A percentile compares a stretch with the other conserved stretches of the same genome.
phyloP scores from a whole-genome alignment of 1,284 basidiomycete genomes.

The Cryptococcus depauperatus region DNA sequence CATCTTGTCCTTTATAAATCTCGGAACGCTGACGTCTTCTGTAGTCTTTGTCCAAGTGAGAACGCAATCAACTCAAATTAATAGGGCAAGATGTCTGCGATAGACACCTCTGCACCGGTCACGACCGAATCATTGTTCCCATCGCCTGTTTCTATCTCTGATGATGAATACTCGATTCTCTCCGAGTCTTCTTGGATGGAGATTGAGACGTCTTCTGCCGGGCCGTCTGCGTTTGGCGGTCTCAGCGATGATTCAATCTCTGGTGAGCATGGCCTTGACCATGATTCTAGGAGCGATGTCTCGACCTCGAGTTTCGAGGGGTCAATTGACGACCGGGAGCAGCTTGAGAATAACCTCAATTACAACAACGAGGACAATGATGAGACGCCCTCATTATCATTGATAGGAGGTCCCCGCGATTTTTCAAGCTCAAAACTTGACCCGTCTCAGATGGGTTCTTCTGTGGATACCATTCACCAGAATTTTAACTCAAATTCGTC shows the following conservation, averaged over 20 bases:
- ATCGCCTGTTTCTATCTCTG: slow-evolving; percentile 11
- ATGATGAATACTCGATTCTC: slow-evolving; percentile 7
- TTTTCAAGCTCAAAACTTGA: slow-evolving; percentile 20
- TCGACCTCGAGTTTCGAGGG: not conserved
- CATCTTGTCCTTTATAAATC: not conserved
- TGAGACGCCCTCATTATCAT: slow-evolving; percentile 9
- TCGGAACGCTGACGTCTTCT: not conserved
- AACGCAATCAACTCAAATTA: not conserved
- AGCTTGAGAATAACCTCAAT: slow-evolving; percentile 1
- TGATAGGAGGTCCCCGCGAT: slow-evolving; percentile 14
- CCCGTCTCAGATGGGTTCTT: slow-evolving; percentile 11
- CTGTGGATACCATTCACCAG: slow-evolving; percentile 12
- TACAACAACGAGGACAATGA: slow-evolving; percentile 2
- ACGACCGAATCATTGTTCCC: slow-evolving; percentile 5
- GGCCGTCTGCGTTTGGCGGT: slow-evolving; percentile 53
- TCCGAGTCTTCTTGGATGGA: slow-evolving; percentile 19
- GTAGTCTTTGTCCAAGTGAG: not conserved
- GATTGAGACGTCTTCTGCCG: slow-evolving; percentile 54
- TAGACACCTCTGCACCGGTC: not conserved
- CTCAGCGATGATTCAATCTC: slow-evolving; percentile 51
- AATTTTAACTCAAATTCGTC: slow-evolving; percentile 1
- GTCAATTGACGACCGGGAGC: slow-evolving; percentile 1
- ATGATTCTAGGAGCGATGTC: slow-evolving; percentile 5
- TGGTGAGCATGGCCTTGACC: slow-evolving; percentile 2
- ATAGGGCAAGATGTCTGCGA: not conserved